Base-by-base conservation (phyloP, 2,329 filamentous ascomycete species). In the Tolypocladium guangdongense region DNA sequence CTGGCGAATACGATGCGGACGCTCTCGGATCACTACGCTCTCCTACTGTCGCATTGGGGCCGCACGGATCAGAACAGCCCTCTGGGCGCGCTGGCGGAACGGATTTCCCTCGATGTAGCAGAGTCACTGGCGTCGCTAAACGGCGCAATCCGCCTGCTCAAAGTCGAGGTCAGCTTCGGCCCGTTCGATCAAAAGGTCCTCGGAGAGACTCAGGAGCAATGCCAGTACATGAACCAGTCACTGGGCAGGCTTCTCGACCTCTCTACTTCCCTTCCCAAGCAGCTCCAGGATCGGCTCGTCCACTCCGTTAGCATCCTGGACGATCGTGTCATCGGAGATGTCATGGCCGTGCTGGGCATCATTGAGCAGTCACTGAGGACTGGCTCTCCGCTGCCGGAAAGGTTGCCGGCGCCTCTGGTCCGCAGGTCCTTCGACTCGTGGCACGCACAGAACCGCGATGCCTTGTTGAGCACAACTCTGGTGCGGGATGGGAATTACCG, bases 321-420 rank as follows among this genome's bases (percentile, higher is more conserved):
- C 33, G 69, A 76, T 18, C 62, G 65, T 1, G 65, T 64, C n/a
- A 71, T 79, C 11, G 74, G 72, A 4, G 75, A 78, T 32, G 57
- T 76, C 50, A 80, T 78, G 76, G 73, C 74, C 1, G 74, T 78
- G 2, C 59, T 79, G 1, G 65, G 64, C 1, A 68, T 78, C 3
- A 60, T 76, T 7, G 74, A 77, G 49, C 74, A 77, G 50, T 64
- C 74, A 2, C 59, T 80, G 16, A 69, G 72, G 22, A 77, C 74
- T 0, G 76, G 74, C 0, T 69, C 71, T n/a, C 67, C 77, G 0
- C 58, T 77, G 0, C 76, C 76, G 0, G 72, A 75, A 51, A 64
- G 75, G 3, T 57, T 79, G 0, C 76, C 76, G 0, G 70, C 72
- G 1, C 77, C 76, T 2, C 57, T 79, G 24, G 59, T 76, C 1